A percentile compares a stretch with the other conserved stretches of the same genome.
Conservation (phyloP, 805 yeast species). For the Kurtzmaniella fragi region DNA sequence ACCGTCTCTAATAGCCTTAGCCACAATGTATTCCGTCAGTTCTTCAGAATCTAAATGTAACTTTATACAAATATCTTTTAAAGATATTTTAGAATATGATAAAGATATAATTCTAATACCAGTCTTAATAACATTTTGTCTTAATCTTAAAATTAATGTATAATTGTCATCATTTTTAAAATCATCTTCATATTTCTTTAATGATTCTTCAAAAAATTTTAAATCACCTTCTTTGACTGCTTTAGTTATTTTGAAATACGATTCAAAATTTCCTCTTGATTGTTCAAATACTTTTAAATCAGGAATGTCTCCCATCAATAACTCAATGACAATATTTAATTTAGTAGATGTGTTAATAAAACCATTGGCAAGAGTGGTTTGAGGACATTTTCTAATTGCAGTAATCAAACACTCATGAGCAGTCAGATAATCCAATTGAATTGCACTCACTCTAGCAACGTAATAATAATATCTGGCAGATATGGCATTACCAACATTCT, state of each 20-base stretch:
- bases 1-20: conserved; percentile 95
- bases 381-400: conserved; percentile 97
- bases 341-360: conserved; percentile 88
- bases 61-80: conserved; percentile 90
- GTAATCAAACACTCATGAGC: conserved; percentile 88
- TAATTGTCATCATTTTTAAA: conserved; percentile 76
- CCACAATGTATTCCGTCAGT: conserved; percentile 93
- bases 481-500: conserved; percentile 76
- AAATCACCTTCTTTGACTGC: conserved; percentile 94
- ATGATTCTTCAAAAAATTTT: conserved; percentile 67
- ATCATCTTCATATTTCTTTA: conserved; percentile 54
- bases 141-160: conserved; percentile 78
- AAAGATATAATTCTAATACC: conserved; percentile 92
- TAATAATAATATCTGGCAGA: conserved; percentile 91
- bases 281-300: conserved; percentile 74
- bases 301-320: conserved; percentile 95
- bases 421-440: conserved; percentile 86
- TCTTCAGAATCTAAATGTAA: conserved; percentile 91
- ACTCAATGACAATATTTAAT: conserved; percentile 79
- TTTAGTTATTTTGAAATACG: conserved; percentile 81
- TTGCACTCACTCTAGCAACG: conserved; percentile 82
- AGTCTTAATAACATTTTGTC: conserved; percentile 96
- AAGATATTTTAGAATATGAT: conserved; percentile 84
- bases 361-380: conserved; percentile 76
- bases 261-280: conserved; percentile 50